A percentile compares a stretch with the other conserved stretches of the same genome.
phyloP scores from a whole-genome alignment of 352 stramenopile species.

The Phytophthora fragariaefolia region DNA sequence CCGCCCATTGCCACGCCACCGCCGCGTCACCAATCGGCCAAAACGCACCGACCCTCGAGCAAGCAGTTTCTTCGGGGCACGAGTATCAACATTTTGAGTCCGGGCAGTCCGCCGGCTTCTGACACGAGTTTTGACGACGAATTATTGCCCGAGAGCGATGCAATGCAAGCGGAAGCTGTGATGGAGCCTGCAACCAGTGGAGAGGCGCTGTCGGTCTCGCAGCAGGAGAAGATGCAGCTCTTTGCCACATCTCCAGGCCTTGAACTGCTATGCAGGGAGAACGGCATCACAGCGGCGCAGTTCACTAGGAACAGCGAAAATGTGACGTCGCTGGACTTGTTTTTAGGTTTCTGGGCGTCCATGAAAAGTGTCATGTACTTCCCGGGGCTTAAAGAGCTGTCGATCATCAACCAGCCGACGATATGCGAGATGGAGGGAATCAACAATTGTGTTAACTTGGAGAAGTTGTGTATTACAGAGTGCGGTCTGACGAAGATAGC shows the following conservation, averaged over 20 bases:
- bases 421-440: conserved; percentile 66
- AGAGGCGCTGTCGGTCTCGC: conserved; percentile 28
- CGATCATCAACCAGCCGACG: conserved; percentile 79
- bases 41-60: conserved; percentile 8
- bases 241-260: conserved; percentile 59
- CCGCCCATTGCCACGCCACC: conserved; percentile 23
- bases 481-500: conserved; percentile 63
- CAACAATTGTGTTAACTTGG: conserved; percentile 55
- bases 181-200: background rate
- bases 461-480: conserved; percentile 71
- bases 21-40: conserved; percentile 13
- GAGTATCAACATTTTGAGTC: background rate
- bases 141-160: conserved; percentile 13
- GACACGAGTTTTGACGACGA: conserved; percentile 9
- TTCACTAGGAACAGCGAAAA: conserved; percentile 54
- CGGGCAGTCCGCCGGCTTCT: conserved; percentile 4
- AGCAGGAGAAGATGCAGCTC: conserved; percentile 43
- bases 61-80: conserved; percentile 12
- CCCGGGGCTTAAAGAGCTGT: conserved; percentile 62
- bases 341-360: conserved; percentile 78
- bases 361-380: conserved; percentile 81
- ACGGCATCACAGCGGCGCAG: conserved; percentile 60
- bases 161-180: background rate
- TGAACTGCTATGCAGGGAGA: conserved; percentile 70
- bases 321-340: conserved; percentile 68